phyloP scores from a whole-genome alignment of 176 grass and related monocot genomes.

The Chrysopogon serrulatus region DNA sequence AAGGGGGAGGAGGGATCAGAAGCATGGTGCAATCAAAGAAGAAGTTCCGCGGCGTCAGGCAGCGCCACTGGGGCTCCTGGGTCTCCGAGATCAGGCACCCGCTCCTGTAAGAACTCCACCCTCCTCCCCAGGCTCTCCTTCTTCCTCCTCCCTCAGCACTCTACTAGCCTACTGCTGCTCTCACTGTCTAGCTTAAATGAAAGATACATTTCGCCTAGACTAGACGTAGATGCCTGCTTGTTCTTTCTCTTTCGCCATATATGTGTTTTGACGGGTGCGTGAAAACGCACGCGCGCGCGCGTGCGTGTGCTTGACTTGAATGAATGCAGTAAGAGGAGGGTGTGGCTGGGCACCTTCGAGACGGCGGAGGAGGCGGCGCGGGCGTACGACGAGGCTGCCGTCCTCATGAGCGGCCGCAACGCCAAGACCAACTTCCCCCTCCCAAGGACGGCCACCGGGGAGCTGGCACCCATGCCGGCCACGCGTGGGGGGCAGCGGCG shows the following conservation, averaged over 20 bases:
- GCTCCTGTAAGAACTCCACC: conserved; percentile 78
- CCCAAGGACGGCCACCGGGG: conserved; percentile 35
- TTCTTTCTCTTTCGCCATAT: conserved; percentile 1
- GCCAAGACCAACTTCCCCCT: conserved; percentile 99
- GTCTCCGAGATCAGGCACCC: conserved; percentile 99
- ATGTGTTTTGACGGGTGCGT: not conserved
- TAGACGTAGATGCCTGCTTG: not conserved
- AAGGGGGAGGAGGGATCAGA: not conserved
- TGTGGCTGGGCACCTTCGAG: conserved; percentile 99
- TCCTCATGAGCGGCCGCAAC: conserved; percentile 98
- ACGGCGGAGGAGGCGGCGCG: conserved; percentile 96
- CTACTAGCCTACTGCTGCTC: not conserved
- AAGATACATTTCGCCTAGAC: conserved; percentile 16
- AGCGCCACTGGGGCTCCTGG: conserved; percentile 99
- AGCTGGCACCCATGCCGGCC: conserved; percentile 14
- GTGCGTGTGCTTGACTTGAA: not conserved
- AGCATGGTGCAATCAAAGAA: conserved; percentile 92
- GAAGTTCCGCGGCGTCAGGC: conserved; percentile 99
- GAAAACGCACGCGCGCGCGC: too few species aligned
- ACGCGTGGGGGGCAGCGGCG: not conserved
- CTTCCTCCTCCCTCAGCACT: not conserved
- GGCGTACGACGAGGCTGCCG: conserved; percentile 94
- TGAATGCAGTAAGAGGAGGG: conserved; percentile 87
- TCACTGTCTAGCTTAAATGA: too few species aligned
- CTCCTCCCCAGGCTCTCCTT: not conserved